Evolutionary conservation across 169 alveolate genomes (phyloP).

Genomic region (Eimeria brunetti): DNA sequence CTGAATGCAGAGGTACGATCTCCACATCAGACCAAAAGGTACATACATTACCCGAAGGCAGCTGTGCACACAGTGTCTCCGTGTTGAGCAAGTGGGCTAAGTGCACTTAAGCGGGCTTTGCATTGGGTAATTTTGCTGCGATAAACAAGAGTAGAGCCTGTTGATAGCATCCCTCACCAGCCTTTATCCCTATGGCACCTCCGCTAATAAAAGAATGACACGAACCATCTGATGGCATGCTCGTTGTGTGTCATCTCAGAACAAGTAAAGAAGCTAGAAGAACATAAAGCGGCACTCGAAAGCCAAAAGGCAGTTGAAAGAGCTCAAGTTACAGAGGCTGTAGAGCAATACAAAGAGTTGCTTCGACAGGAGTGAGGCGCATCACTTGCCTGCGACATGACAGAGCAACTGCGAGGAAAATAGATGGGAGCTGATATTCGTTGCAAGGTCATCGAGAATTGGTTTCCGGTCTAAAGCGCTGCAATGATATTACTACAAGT

Average conservation of each 20-base stretch:
- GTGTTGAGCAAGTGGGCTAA: neutral
- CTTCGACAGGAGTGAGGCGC: slow-evolving; percentile 46
- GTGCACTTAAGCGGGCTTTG: neutral
- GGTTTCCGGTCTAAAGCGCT: neutral
- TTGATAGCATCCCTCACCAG: neutral
- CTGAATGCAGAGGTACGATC: slow-evolving; percentile 60
- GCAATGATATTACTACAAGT: neutral
- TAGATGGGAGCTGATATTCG: neutral
- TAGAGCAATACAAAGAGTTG: slow-evolving; percentile 8
- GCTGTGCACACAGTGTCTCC: neutral
- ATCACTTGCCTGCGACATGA: neutral
- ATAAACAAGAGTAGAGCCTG: neutral
- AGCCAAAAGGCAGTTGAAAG: slow-evolving; percentile 30
- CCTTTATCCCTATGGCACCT: neutral
- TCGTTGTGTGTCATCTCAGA: neutral
- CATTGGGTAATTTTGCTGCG: neutral
- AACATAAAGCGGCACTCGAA: neutral
- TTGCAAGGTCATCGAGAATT: neutral
- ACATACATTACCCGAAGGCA: neutral
- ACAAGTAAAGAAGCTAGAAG: slow-evolving; percentile 33
- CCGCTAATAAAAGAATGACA: neutral
- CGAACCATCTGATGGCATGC: neutral
- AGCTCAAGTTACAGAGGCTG: neutral
- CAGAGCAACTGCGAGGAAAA: neutral
- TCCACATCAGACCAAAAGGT: neutral